Percentiles rank a stretch among this genome's conserved stretches.
phyloP scores from a whole-genome alignment of 2,329 filamentous ascomycete genomes.

The Diaporthe nobilis region DNA sequence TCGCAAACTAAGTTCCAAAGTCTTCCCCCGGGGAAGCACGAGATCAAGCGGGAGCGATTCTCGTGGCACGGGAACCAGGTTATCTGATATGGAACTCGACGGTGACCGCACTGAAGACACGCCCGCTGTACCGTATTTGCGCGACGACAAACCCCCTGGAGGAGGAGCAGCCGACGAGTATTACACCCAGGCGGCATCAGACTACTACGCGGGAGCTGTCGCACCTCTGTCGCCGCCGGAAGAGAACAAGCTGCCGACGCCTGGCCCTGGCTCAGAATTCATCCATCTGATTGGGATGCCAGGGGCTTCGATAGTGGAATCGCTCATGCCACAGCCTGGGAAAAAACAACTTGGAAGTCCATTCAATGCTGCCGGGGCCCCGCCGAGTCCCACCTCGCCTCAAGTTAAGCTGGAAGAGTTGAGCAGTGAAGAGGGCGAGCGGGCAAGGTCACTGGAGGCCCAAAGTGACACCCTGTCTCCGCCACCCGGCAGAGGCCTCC shows the following conservation, averaged over 20 bases:
- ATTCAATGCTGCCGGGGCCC: constrained; percentile 27
- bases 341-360: constrained; percentile 32
- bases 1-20: constrained; percentile 36
- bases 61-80: constrained; percentile 28
- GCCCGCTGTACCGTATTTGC: constrained; percentile 40
- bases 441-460: constrained; percentile 19
- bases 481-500: constrained; percentile 41
- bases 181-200: constrained; percentile 47
- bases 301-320: constrained; percentile 33
- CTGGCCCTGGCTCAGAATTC: constrained; percentile 24
- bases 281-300: constrained; percentile 39
- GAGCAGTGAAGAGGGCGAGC: constrained; percentile 38
- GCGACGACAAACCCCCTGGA: constrained; percentile 42
- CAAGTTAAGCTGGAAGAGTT: constrained; percentile 35
- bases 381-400: constrained; percentile 39
- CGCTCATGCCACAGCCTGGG: constrained; percentile 32
- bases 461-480: constrained; percentile 30
- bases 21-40: constrained; percentile 44
- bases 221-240: constrained; percentile 47
- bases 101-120: constrained; percentile 39
- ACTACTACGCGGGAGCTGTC: constrained; percentile 47
- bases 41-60: constrained; percentile 42
- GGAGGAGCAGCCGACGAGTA: constrained; percentile 47
- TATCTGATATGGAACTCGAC: constrained; percentile 35
- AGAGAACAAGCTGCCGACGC: constrained; percentile 21